A percentile compares a stretch with the other conserved stretches of the same genome.
Conservation (phyloP, 1,284 basidiomycete genomes). For the Leccinum pallidistipes region DNA sequence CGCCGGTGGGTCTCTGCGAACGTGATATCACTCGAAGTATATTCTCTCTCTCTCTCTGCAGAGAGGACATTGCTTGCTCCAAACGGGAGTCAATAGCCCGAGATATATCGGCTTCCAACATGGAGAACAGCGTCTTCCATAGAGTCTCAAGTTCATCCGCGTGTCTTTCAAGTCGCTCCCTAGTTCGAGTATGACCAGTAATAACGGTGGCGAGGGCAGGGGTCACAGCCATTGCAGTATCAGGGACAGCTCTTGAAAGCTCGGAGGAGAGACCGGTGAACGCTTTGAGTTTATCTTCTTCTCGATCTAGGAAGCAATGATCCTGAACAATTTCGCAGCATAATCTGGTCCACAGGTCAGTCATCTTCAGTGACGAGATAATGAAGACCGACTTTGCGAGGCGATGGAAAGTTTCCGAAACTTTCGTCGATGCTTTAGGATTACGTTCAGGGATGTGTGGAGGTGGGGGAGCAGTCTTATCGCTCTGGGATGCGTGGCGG, state of each 20-base stretch:
- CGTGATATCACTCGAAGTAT: conserved; percentile 19
- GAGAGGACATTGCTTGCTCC: conserved; percentile 36
- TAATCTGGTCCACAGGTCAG: conserved; percentile 36
- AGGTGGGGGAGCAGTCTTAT: conserved; percentile 5
- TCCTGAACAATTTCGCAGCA: conserved; percentile 46
- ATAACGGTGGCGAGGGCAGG: conserved; percentile 47
- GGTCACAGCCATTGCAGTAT: conserved; percentile 41
- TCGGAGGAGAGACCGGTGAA: conserved; percentile 49
- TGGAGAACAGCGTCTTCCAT: conserved; percentile 46
- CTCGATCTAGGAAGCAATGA: conserved; percentile 40
- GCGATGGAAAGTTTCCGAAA: conserved; percentile 32
- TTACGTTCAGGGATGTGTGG: conserved; percentile 4
- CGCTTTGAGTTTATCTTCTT: conserved; percentile 42
- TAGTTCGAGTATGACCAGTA: conserved; percentile 42
- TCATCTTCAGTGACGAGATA: conserved; percentile 2
- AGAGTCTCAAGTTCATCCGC: conserved; percentile 40
- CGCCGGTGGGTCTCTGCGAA: conserved; percentile 18
- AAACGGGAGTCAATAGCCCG: conserved; percentile 41
- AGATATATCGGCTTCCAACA: conserved; percentile 41
- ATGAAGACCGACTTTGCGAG: conserved; percentile 42
- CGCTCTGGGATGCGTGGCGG: conserved; percentile 7
- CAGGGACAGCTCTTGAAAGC: conserved; percentile 44
- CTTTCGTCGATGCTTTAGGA: conserved; percentile 10
- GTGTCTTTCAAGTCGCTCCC: conserved; percentile 41
- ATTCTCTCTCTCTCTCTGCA: conserved; percentile 39